phyloP scores from a whole-genome alignment of 352 stramenopile genomes.

The Pythium biforme region DNA sequence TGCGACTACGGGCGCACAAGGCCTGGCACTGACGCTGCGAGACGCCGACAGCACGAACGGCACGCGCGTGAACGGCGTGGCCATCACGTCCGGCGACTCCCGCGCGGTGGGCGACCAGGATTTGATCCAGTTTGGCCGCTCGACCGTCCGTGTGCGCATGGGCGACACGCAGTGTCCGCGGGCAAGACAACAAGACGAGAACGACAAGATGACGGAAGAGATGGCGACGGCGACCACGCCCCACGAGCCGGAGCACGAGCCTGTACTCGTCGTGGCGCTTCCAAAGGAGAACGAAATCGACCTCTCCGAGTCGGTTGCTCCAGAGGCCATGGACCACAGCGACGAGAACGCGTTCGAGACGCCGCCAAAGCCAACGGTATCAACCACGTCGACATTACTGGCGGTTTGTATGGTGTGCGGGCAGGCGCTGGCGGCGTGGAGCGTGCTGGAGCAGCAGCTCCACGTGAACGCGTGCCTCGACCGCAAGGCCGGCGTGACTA shows the following conservation, averaged over 20 bases:
- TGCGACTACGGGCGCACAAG: not conserved
- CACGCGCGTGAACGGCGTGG: constrained; percentile 49
- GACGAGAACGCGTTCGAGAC: constrained; percentile 20
- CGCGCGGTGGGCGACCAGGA: constrained; percentile 39
- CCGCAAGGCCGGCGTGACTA: constrained; percentile 14
- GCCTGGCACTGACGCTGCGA: constrained; percentile 4
- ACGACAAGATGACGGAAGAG: not conserved
- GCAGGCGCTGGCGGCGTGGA: constrained; percentile 35
- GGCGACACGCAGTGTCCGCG: constrained; percentile 8
- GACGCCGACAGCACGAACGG: constrained; percentile 65
- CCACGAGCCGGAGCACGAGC: constrained; percentile 2
- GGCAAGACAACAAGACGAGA: not conserved
- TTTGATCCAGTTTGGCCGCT: constrained; percentile 40
- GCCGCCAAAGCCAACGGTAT: not conserved
- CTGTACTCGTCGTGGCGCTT: not conserved
- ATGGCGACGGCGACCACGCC: no score
- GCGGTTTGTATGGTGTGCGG: constrained; percentile 40
- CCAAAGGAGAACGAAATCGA: not conserved
- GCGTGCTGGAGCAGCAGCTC: constrained; percentile 33
- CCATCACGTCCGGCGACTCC: constrained; percentile 20
- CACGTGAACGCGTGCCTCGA: constrained; percentile 44
- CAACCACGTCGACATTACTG: constrained; percentile 22
- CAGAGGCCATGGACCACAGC: not conserved
- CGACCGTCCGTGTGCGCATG: constrained; percentile 15
- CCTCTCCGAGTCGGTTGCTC: not conserved